Base-by-base conservation (phyloP, 2,329 filamentous ascomycete genomes). In the Parascedosporium putredinis region DNA sequence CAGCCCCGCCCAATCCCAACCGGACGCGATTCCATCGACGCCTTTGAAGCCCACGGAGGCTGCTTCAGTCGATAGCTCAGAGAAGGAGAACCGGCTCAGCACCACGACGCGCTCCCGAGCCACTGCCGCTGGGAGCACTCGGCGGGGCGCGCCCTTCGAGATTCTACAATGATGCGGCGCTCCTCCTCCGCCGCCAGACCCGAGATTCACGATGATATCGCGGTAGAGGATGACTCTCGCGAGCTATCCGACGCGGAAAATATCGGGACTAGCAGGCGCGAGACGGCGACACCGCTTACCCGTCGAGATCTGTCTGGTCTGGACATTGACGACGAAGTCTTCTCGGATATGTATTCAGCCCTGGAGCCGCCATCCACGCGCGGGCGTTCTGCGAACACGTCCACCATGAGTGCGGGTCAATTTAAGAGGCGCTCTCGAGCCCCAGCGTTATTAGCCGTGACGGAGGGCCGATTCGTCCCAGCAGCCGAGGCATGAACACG, bases 391-490 rank as follows among this genome's bases (percentile, higher is more conserved):
- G 61, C 62, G 5, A 71, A 74, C 36, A 67, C 67, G 1, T 74
- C 74, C 0, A 68, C 67, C 1, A 63, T 75, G 52, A 74, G 69
- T 24, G 60, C 74, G 25, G 69, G 67, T 53, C 66, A 67, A 51
- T 73, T 75, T 57, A 70, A 68, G 53, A 67, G 71, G 20, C 63
- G 67, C 22, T 67, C 72, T 22, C 67, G 73, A 8, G 67, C 70
- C 58, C 74, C 9, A 78, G 74, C 58, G 67, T 77, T 44, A 62
- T 73, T 36, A 70, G 73, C 27, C 69, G 70, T 45, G 72, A 74
- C 38, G 73, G 76, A 40, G 70, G 66, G 22, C 72, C 71, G 1
- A 78, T 77, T 52, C 66, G 74, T 34, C 74, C 74, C 2, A 75
- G 72, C 62, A 78, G 74, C 60, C 65, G 73, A 18, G 67, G 70